Evolutionary conservation across 176 grass and related monocot genomes (phyloP), one percentile per base, ranked within the genome.

Genomic region (Avena atlantica): DNA sequence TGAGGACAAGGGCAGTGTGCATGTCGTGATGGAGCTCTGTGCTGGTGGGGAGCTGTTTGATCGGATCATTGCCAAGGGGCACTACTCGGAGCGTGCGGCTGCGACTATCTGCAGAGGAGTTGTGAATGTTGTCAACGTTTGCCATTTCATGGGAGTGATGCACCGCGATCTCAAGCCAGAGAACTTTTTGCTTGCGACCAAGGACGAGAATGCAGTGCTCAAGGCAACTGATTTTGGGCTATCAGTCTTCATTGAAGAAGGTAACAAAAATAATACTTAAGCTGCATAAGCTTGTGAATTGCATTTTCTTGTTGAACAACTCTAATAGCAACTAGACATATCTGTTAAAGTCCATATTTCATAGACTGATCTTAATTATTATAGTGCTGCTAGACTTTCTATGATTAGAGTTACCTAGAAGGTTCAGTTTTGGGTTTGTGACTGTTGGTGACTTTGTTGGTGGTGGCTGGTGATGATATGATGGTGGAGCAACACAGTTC

Each of bases 61-160:
- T 86, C 87, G 92, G 71, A 98, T 98, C 40, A 98, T 98, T 31
- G 93, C 93, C 0, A 98, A 98, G 87, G 96, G 96, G 12, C 93
- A 98, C 82, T 98, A 98, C 84, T 91, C 93, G 2, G 96, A 98
- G 87, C 87, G 92, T 5, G 96, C 96, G 0, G 96, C 96, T 8
- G 92, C 96, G 12, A 74, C 90, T 34, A 91, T 98, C 71, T 98
- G 93, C 87, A 89, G 96, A 56, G 93, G 92, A 25, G 90, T 99
- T 67, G 97, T 94, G 65, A 99, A 96, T 83, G 97, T 99, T 73
- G 97, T 99, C 47, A 90, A 94, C 80, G 90, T 88, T 59, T 99
- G 97, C 78, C 97, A 99, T 80, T 99, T 99, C 83, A 99, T 99
- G 97, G 97, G 97, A 40, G 97, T 96, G 85, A 93, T 99, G 94